phyloP scores from a whole-genome alignment of 768 basidiomycete species.

The Suillus discolor region DNA sequence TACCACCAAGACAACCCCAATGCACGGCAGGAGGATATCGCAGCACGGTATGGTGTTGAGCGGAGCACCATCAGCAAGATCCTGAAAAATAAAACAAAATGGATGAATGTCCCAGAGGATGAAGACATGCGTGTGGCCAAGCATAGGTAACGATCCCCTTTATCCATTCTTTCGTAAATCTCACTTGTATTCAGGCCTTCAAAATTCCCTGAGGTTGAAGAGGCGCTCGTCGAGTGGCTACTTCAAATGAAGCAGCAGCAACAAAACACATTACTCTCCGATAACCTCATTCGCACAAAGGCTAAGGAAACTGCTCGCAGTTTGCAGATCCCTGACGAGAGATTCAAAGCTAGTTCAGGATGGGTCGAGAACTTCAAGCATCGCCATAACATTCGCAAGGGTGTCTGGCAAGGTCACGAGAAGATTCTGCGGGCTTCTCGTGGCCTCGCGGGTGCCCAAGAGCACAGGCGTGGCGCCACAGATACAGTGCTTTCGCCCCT shows the following conservation, averaged over 20 bases:
- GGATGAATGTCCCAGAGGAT: constrained; percentile 70
- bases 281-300: constrained; percentile 61
- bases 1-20: constrained; percentile 66
- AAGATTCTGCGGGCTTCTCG: constrained; percentile 35
- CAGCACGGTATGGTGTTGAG: constrained; percentile 73
- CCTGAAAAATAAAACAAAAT: constrained; percentile 80
- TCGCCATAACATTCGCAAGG: constrained; percentile 74
- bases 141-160: constrained; percentile 52
- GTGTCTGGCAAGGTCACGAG: constrained; percentile 52
- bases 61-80: constrained; percentile 95
- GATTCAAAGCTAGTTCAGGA: constrained; percentile 90
- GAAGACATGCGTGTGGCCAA: constrained; percentile 64
- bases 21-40: constrained; percentile 85
- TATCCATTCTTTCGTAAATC: constrained; percentile 16
- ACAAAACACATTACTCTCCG: constrained; percentile 55
- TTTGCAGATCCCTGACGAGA: constrained; percentile 61
- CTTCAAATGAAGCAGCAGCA: constrained; percentile 51
- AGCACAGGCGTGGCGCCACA: constrained; percentile 40
- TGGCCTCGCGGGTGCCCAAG: constrained; percentile 28
- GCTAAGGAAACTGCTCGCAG: constrained; percentile 66
- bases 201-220: constrained; percentile 81
- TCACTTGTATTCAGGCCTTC: constrained; percentile 53
- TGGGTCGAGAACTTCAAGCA: constrained; percentile 94
- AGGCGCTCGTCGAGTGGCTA: constrained; percentile 62
- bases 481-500: constrained; percentile 40